A percentile compares a stretch with the other conserved stretches of the same genome.
phyloP scores from a whole-genome alignment of 2,329 filamentous ascomycete genomes.

The Ophidiomyces ophidiicola region DNA sequence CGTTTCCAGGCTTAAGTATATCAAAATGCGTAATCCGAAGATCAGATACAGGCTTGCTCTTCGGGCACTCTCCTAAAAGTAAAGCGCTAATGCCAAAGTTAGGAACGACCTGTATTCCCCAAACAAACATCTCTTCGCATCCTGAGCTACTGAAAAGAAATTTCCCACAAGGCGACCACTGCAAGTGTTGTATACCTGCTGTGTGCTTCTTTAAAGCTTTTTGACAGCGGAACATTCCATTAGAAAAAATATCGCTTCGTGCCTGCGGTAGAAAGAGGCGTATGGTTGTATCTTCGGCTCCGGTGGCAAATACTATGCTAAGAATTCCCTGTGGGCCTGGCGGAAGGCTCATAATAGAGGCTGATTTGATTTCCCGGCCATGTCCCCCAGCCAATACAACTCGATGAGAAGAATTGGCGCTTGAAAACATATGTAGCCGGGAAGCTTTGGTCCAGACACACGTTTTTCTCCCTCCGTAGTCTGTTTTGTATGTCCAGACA shows the following conservation, averaged over 20 bases:
- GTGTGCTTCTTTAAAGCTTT: constrained; percentile 64
- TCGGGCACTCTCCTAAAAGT: constrained; percentile 40
- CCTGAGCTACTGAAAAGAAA: constrained; percentile 79
- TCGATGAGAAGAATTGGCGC: constrained; percentile 31
- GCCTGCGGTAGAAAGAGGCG: constrained; percentile 46
- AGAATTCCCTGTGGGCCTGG: background rate
- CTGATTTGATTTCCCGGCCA: constrained; percentile 69
- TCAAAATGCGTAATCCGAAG: constrained; percentile 74
- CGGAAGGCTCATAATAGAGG: constrained; percentile 35
- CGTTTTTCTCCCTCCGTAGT: constrained; percentile 33
- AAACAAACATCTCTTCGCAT: constrained; percentile 79
- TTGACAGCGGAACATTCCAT: constrained; percentile 38
- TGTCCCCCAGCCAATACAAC: constrained; percentile 59
- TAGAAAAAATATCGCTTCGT: constrained; percentile 12
- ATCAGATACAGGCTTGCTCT: constrained; percentile 45
- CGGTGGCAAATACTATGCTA: constrained; percentile 48
- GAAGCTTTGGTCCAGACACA: constrained; percentile 68
- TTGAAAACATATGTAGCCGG: constrained; percentile 36
- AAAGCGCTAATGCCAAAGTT: constrained; percentile 42
- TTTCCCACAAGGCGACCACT: constrained; percentile 54
- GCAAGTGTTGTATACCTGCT: constrained; percentile 68
- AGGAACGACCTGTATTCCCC: constrained; percentile 52
- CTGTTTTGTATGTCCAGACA: constrained; percentile 49
- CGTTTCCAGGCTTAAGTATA: constrained; percentile 29
- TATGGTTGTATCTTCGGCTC: constrained; percentile 61